Base-by-base conservation (phyloP, 2,329 filamentous ascomycete genomes). In the Microdochium nivale region DNA sequence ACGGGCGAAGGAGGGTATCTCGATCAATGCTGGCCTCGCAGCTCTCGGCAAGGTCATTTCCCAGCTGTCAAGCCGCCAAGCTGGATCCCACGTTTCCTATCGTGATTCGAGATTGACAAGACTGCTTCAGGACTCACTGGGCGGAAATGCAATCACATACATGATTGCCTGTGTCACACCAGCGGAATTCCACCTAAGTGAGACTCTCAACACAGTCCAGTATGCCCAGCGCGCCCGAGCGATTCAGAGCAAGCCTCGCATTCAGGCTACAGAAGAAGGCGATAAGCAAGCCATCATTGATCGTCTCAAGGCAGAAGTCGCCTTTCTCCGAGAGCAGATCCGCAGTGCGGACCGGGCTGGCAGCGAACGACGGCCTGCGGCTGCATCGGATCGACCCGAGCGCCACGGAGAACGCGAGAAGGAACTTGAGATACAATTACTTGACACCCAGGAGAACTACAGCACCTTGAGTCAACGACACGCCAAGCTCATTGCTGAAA, bases 121-220 rank as follows among this genome's bases (percentile, higher is more conserved):
- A 54, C 77, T 99, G 24, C 80, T 99, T 19, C 94, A 99, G 74
- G 94, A 99, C 69, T 99, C 94, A 0, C 78, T 99, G 4, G 94
- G 94, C 52, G 94, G 94, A 3, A 97, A 95, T 65, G 94, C 94
- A 33, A 95, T 96, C 65, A 99, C 94, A 1, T 99, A 97, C 72
- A 97, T 99, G 94, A 94, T 99, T 71, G 94, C 94, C 9, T 99
- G 94, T 70, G 91, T 99, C 27, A 99, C 92, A 1, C 92, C 91
- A 0, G 90, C 92, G 14, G 91, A 96, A 66, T 99, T 99, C 65
- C 94, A 99, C 67, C 76, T 99, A 46, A 97, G 91, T 71, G 94
- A 99, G 71, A 97, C 95, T 0, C 75, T 99, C 53, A 99, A 99
- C 67, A 99, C 94, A 0, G 89, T 99, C 23, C 88, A 96, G 67